Percentiles rank a stretch among this genome's conserved stretches.
Conservation (phyloP, 768 basidiomycete genomes). For the Solioccasus polychromus region DNA sequence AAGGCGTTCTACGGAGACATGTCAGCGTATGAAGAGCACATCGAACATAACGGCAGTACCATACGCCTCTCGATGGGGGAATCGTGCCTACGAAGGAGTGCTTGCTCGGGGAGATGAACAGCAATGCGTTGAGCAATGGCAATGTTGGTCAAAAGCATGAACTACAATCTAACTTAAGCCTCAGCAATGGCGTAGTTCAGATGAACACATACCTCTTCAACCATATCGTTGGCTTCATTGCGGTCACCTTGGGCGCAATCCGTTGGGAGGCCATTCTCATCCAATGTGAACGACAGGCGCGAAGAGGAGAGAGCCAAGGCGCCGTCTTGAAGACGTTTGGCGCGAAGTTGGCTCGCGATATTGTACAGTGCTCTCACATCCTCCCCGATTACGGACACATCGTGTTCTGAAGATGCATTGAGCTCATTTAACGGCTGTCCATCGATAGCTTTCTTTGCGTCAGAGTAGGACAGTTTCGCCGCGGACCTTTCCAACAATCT, state of each 20-base stretch:
- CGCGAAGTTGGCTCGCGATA: constrained; percentile 70
- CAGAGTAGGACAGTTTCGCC: constrained; percentile 77
- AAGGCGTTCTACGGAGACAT: constrained; percentile 59
- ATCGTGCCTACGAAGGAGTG: constrained; percentile 94
- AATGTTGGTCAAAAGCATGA: constrained; percentile 92
- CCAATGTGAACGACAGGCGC: constrained; percentile 73
- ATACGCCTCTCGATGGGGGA: constrained; percentile 88
- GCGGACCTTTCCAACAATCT: constrained; percentile 58
- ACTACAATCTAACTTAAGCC: constrained; percentile 43
- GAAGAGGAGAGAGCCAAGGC: constrained; percentile 69
- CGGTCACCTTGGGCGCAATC: constrained; percentile 71
- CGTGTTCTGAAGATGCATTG: constrained; percentile 55
- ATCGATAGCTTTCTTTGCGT: constrained; percentile 81
- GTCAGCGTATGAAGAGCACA: constrained; percentile 2
- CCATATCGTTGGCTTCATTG: constrained; percentile 72
- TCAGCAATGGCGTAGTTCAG: background rate
- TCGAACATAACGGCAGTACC: constrained; percentile 34
- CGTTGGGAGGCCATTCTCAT: constrained; percentile 72
- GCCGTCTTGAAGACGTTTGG: constrained; percentile 75
- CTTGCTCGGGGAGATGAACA: constrained; percentile 92
- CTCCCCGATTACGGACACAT: constrained; percentile 57
- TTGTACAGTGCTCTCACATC: constrained; percentile 71
- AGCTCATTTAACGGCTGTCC: constrained; percentile 58
- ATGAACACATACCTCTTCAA: constrained; percentile 76
- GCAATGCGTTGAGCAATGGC: constrained; percentile 92